Conservation (phyloP, 257 asterid species). For the Salvia rosmarinus region DNA sequence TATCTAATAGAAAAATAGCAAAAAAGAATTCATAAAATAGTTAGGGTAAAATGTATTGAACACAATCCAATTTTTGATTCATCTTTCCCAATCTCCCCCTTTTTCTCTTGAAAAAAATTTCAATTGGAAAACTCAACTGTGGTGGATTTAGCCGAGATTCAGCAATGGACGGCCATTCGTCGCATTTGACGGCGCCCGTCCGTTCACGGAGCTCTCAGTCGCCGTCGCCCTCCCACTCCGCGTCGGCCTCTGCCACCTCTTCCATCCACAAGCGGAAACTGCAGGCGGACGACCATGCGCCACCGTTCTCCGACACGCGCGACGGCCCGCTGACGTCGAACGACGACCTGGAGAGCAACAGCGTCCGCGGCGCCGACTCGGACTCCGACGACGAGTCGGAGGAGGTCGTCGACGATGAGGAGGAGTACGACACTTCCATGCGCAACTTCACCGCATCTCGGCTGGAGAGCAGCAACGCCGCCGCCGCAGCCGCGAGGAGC, state of each 20-base stretch:
- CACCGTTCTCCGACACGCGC: slow-evolving; percentile 88
- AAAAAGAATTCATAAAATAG: no score
- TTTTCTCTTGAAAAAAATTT: not conserved
- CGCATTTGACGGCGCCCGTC: slow-evolving; percentile 73
- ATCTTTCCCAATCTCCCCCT: not conserved
- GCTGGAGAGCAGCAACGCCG: slow-evolving; percentile 57
- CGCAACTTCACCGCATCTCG: slow-evolving; percentile 87
- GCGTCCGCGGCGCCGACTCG: slow-evolving; percentile 93
- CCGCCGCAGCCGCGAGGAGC: slow-evolving; percentile 54
- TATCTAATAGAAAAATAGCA: no score
- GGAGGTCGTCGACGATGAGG: slow-evolving; percentile 79
- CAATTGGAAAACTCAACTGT: not conserved
- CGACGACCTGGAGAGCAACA: slow-evolving; percentile 95
- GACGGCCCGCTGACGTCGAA: slow-evolving; percentile 92
- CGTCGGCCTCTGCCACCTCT: slow-evolving; percentile 96
- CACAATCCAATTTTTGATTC: slow-evolving; percentile 14
- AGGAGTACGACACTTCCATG: slow-evolving; percentile 84
- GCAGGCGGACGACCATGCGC: slow-evolving; percentile 80
- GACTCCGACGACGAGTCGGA: slow-evolving; percentile 96
- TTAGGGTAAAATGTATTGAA: no score
- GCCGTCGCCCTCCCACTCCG: slow-evolving; percentile 97
- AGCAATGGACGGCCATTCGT: slow-evolving; percentile 46
- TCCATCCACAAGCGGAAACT: slow-evolving; percentile 86
- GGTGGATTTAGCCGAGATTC: not conserved
- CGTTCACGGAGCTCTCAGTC: slow-evolving; percentile 97